phyloP scores from a whole-genome alignment of 768 basidiomycete genomes.

The Kwoniella bestiolae region DNA sequence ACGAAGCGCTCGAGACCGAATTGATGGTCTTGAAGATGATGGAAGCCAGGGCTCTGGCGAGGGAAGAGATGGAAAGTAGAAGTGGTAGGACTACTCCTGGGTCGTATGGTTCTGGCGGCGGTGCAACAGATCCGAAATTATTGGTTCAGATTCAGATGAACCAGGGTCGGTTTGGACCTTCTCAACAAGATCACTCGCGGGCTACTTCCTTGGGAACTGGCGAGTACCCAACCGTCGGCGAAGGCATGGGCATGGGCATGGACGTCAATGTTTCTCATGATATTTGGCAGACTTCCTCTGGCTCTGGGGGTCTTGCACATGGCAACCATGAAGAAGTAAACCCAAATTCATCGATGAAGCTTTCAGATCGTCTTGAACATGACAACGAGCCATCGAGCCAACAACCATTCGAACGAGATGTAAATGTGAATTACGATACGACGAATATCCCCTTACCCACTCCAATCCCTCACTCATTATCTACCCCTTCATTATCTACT shows the following conservation, averaged over 20 bases:
- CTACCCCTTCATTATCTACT: not conserved
- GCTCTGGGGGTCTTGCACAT: not conserved
- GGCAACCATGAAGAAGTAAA: too few relatives aligned
- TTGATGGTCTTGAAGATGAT: constrained; percentile 26
- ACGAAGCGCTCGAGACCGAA: constrained; percentile 28
- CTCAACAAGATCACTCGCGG: not conserved
- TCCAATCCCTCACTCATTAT: not conserved
- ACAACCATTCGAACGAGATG: not conserved
- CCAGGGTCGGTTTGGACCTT: not conserved
- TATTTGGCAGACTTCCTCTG: not conserved
- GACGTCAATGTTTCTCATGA: not conserved
- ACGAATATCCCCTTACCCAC: not conserved
- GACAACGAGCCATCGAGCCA: not conserved
- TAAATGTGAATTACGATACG: not conserved
- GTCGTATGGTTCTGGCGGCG: not conserved
- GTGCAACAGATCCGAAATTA: not conserved
- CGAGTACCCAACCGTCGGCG: not conserved
- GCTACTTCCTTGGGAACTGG: not conserved
- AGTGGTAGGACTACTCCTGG: constrained; percentile 2
- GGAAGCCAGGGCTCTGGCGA: constrained; percentile 16
- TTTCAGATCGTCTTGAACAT: not conserved
- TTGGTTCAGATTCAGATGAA: not conserved
- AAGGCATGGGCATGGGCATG: not conserved
- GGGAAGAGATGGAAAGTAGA: constrained; percentile 17
- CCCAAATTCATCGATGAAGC: too few relatives aligned